A percentile compares a stretch with the other conserved stretches of the same genome.
phyloP scores from a whole-genome alignment of 2,329 filamentous ascomycete genomes.

The Ophiognomonia clavigignenti-juglandacearum region DNA sequence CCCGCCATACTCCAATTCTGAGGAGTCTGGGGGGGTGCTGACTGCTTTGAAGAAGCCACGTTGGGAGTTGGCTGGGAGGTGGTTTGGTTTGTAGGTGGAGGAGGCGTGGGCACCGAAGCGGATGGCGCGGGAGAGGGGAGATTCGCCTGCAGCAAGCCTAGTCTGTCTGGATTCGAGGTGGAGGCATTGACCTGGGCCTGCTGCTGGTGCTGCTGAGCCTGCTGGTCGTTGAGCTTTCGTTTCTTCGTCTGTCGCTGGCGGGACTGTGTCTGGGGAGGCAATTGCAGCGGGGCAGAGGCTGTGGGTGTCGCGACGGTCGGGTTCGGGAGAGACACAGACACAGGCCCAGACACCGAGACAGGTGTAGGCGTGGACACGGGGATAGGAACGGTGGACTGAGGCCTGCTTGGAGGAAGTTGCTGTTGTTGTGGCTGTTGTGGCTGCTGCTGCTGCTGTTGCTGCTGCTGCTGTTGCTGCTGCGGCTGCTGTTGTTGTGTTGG shows the following conservation, averaged over 20 bases:
- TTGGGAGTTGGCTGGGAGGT: constrained; percentile 13
- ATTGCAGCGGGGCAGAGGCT: not conserved
- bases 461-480: constrained; percentile 1
- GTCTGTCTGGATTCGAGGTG: constrained; percentile 11
- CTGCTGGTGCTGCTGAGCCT: constrained; percentile 19
- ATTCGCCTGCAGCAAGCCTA: constrained; percentile 14
- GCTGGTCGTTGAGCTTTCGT: constrained; percentile 14
- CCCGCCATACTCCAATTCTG: constrained; percentile 16
- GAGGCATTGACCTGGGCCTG: constrained; percentile 15
- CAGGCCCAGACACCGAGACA: constrained; percentile 2
- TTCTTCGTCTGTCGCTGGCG: constrained; percentile 16
- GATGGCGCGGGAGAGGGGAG: constrained; percentile 17
- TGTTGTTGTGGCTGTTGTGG: constrained; percentile 17
- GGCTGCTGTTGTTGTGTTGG: constrained; percentile 18
- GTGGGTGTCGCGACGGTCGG: constrained; percentile 7
- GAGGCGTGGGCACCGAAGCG: constrained; percentile 15
- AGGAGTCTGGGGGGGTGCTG: constrained; percentile 14
- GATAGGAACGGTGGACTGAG: constrained; percentile 13
- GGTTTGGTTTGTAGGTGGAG: constrained; percentile 14
- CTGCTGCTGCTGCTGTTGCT: constrained; percentile 14
- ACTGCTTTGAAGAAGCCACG: constrained; percentile 14
- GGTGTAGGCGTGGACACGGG: constrained; percentile 12
- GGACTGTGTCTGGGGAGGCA: constrained; percentile 5
- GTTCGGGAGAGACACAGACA: constrained; percentile 4
- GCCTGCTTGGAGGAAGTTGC: constrained; percentile 17